Evolutionary conservation across 2,329 filamentous ascomycete genomes (phyloP).

Genomic region (Aspergillus spinulosporus): DNA sequence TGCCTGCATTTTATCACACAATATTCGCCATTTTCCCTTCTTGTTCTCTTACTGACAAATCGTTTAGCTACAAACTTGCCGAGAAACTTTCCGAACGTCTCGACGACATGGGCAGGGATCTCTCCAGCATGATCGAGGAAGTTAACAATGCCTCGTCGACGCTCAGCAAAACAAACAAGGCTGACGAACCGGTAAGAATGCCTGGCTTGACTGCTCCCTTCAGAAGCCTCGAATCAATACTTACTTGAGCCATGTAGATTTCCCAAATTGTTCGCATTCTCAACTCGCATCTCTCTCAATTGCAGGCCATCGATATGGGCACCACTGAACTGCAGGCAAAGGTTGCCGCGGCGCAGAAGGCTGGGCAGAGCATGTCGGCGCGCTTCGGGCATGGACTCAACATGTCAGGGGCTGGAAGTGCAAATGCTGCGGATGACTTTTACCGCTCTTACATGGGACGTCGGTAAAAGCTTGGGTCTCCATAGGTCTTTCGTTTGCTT

Average conservation of each 20-base stretch:
- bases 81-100: conserved; percentile 89
- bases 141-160: conserved; percentile 92
- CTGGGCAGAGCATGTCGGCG: conserved; percentile 59
- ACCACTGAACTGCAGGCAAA: conserved; percentile 78
- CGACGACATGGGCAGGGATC: conserved; percentile 89
- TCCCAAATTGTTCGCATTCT: conserved; percentile 94
- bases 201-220: neutral
- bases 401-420: conserved; percentile 43
- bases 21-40: neutral
- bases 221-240: neutral
- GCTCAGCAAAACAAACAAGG: conserved; percentile 83
- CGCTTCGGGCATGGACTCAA: conserved; percentile 39
- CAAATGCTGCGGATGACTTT: conserved; percentile 72
- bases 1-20: conserved; percentile 17
- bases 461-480: conserved; percentile 46
- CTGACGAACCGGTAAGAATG: conserved; percentile 76
- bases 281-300: conserved; percentile 85
- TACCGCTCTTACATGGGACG: conserved; percentile 83
- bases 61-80: conserved; percentile 73
- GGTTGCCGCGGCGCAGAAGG: conserved; percentile 78
- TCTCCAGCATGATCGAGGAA: conserved; percentile 96
- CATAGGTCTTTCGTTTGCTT: neutral
- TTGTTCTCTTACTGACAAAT: neutral
- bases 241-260: conserved; percentile 55
- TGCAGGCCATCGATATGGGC: conserved; percentile 90